phyloP scores from a whole-genome alignment of 352 stramenopile genomes.

The Discostella stelligera region DNA sequence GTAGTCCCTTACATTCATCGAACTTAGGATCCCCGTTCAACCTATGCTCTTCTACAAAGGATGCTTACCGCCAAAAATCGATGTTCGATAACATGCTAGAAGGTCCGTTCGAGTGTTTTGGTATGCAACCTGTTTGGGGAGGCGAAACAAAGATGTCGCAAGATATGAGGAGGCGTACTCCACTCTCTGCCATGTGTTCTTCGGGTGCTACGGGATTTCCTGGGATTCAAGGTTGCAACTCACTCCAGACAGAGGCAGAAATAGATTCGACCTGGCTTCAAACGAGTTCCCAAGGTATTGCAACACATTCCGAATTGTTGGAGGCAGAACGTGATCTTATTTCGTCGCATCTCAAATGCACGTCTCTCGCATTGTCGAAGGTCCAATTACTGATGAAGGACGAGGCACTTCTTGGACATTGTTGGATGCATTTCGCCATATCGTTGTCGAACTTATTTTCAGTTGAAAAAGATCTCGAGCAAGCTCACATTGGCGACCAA shows the following conservation, averaged over 20 bases:
- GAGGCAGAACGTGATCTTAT: constrained; percentile 66
- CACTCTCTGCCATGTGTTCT: constrained; percentile 29
- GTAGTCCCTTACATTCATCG: constrained; percentile 16
- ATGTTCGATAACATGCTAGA: constrained; percentile 41
- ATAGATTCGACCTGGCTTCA: constrained; percentile 34
- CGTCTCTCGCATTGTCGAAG: constrained; percentile 52
- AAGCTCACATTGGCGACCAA: constrained; percentile 53
- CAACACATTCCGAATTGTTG: constrained; percentile 59
- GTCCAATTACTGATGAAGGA: constrained; percentile 55
- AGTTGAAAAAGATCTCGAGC: constrained; percentile 78
- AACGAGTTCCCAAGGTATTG: constrained; percentile 30
- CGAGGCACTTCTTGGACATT: constrained; percentile 56
- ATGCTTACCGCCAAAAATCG: constrained; percentile 25
- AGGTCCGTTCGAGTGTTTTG: constrained; percentile 41
- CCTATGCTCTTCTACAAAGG: constrained; percentile 30
- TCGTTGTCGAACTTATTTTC: constrained; percentile 75
- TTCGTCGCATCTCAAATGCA: constrained; percentile 53
- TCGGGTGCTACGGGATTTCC: constrained; percentile 31
- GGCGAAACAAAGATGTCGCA: constrained; percentile 7
- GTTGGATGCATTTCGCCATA: constrained; percentile 73
- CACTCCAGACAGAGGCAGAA: constrained; percentile 28
- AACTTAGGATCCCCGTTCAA: constrained; percentile 41
- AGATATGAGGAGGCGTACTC: constrained; percentile 2
- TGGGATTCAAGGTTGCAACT: constrained; percentile 26
- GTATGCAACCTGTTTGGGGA: constrained; percentile 14